Base-by-base conservation (phyloP, 163 green algal species). In the Chlorella variabilis region DNA sequence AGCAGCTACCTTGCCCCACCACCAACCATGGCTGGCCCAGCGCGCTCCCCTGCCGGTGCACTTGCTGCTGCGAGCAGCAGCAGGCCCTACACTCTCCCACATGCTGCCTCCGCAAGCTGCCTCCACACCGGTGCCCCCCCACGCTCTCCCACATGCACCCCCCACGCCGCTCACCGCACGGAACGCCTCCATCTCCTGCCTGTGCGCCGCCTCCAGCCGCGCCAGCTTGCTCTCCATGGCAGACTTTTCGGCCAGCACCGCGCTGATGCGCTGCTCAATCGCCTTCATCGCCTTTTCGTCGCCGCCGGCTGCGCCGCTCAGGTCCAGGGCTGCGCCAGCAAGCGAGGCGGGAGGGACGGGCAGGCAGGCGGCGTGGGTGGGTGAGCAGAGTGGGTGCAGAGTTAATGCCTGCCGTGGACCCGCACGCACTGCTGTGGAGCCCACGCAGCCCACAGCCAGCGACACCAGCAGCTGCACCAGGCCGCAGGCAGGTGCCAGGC, bases 211-310 rank as follows among this genome's bases (percentile, higher is more conserved):
- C 84, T 97, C 93, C 54, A 95, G 73, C 31, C 94, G 90, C 71
- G 91, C 80, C 86, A 97, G 90, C 89, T 95, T 95, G 67, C 92
- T 92, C 81, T 95, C 90, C 66, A 95, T 86, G 61, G 94, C 81
- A 73, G 93, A 88, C 68, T 88, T 88, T 86, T 96, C 93, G 48
- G 92, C 92, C 75, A 86, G 61, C 34, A 69, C 84, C 45, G 81
- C 84, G 9, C 36, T 33, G 41, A 90, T 83, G 27, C 76, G 48
- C 29, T 78, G 70, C 77, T 90, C 78, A 17, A 89, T 77, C 7
- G 74, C 79, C 41, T 73, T 69, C 58, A 88, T 74, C 20, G 81
- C 65, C 56, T 85, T 85, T 39, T 69, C 61, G 69, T 81, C 54
- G 62, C 68, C 49, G 62, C 83, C 83, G 63, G n/a, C n/a, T n/a